Evolutionary conservation across 2,329 filamentous ascomycete species (phyloP), one percentile per base, ranked within the genome.

Genomic region (Paecilomyces sp.): DNA sequence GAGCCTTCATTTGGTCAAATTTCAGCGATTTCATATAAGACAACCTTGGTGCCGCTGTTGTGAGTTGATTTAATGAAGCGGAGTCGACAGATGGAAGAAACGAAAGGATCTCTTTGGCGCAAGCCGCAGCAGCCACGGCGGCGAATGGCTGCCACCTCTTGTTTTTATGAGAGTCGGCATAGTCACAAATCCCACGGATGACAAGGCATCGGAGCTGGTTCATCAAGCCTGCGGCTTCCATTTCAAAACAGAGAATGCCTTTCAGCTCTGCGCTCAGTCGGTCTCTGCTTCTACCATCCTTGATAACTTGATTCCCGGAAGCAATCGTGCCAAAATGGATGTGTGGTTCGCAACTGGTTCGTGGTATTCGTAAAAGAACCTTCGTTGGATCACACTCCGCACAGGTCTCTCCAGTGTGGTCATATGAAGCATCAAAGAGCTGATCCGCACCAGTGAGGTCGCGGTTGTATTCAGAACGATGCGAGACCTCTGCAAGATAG

Each of bases 111-210:
- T 67, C 65, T 57, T 67, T 68, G 8, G 63, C 58, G 47, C 60
- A 68, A 12, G 70, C 72, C 4, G 69, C 72, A 8, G 66, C 74
- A 6, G 60, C 67, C 3, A 59, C 67, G 1, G 67, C 73, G 0
- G 75, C 74, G 60, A 73, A 76, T 0, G 53, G 36, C 25, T 76
- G 72, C 75, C 74, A 77, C 6, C 47, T 50, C 28, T 77, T 70
- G 36, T 72, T 72, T 64, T 76, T 76, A 57, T 77, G 72, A 0
- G 66, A 70, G 59, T 78, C 75, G 3, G 73, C 66, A 57, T 77
- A 78, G 54, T 77, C 74, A 41, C 70, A 77, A 0, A 79, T 74
- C 0, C 74, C 75, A 15, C 77, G 76, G 54, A 79, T 70, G 0
- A 77, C 66, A 1, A 77, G 58, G 2, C 72, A 76, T 0, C 76